Evolutionary conservation across 129 eudicot species (phyloP).

Genomic region (Chrysanthemum makinoi): DNA sequence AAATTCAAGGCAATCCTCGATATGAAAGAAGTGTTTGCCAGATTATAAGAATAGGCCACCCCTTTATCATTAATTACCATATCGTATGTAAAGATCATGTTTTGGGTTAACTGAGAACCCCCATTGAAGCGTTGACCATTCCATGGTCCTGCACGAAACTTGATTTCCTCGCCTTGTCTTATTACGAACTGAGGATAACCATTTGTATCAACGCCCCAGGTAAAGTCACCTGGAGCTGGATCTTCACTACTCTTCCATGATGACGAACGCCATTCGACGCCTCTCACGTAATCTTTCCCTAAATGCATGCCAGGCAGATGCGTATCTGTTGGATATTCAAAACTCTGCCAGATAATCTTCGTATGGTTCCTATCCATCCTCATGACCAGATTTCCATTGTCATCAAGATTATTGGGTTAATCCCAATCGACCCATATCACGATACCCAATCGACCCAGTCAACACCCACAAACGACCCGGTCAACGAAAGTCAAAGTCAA

Average conservation of each 20-base stretch:
- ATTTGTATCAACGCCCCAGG: neutral
- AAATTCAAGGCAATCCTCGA: constrained; percentile 3
- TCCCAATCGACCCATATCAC: too few relatives aligned
- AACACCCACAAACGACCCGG: too few relatives aligned
- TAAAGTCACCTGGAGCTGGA: constrained; percentile 7
- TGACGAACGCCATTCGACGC: constrained; percentile 9
- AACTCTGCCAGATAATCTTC: constrained; percentile 15
- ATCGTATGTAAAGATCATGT: neutral
- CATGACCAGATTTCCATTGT: constrained; percentile 10
- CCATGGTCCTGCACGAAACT: constrained; percentile 16
- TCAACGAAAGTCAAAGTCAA: too few relatives aligned
- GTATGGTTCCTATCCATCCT: neutral
- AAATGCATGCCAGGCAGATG: constrained; percentile 19
- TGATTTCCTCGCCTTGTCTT: neutral
- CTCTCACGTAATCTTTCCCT: constrained; percentile 2
- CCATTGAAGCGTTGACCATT: constrained; percentile 9
- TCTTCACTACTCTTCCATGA: constrained; percentile 13
- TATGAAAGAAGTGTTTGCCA: constrained; percentile 7
- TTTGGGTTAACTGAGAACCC: neutral
- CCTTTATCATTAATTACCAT: neutral
- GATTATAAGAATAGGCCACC: constrained; percentile 7
- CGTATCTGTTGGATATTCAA: constrained; percentile 18
- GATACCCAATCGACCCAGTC: too few relatives aligned
- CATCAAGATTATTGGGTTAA: too few relatives aligned
- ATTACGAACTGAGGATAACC: constrained; percentile 11